Evolutionary conservation across 2,329 filamentous ascomycete species (phyloP), one percentile per base, ranked within the genome.

Genomic region (Pestalotiopsis sp.): DNA sequence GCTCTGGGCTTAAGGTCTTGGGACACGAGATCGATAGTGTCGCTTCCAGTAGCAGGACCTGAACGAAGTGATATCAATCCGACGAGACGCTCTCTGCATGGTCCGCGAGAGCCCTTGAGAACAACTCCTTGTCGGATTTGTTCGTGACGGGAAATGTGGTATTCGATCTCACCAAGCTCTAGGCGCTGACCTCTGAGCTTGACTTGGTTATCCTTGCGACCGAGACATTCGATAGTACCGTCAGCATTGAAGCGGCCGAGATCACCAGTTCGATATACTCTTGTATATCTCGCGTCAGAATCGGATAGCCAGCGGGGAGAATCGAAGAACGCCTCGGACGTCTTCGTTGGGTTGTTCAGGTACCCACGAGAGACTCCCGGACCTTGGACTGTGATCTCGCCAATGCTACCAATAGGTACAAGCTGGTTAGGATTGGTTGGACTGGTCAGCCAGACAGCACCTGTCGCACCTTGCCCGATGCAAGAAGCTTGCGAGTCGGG

Each of bases 141-240:
- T 6, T 56, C 63, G 13, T 66, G 63, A 11, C 14, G 17, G 14
- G 63, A 66, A 20, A 66, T 66, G 38, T 67, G 68, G 59, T 69
- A 67, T 27, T 69, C 68, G 23, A 69, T 66, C 49, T 69, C 68
- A 17, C 68, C 68, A 39, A 69, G 31, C 13, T 69, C 68, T 20
- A 69, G 11, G 5, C 68, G 68, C 23, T 67, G 64, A 17, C 68
- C 68, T 23, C 65, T 65, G 23, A 69, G 25, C 23, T 69, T 69
- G 49, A 69, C 68, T 58, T 69, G 68, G 17, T 45, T 67, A 36
- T 69, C 68, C 23, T 67, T 67, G 25, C 68, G 58, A 11, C 64
- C 68, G 17, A 69, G 36, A n/a, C 41, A 63, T n/a, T 67, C 59
- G 12, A 69, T 49, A 3, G 52, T 57, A 27, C 68, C 68, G 14